Evolutionary conservation across 345 rosid genomes (phyloP).

Genomic region (Boechera retrofracta): DNA sequence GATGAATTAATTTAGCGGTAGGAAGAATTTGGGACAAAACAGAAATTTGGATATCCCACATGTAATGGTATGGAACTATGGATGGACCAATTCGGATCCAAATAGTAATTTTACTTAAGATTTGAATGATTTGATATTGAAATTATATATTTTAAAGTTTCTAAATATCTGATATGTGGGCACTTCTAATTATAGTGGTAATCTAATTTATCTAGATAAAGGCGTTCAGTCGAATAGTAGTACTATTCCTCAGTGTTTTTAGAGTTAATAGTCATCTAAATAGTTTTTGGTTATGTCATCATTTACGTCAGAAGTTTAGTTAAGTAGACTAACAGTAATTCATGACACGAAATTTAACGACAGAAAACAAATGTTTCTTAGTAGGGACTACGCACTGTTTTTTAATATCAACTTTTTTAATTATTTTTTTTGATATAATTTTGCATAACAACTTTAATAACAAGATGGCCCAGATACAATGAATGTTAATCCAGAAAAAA

Average conservation of each 20-base stretch:
- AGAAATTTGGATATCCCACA: neutral
- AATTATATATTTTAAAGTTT: neutral
- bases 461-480: constrained; percentile 26
- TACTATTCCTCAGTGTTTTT: neutral
- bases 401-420: neutral
- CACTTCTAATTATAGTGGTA: constrained; percentile 15
- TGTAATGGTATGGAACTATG: neutral
- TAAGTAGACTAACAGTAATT: neutral
- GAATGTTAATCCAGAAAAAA: neutral
- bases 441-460: constrained; percentile 24
- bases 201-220: neutral
- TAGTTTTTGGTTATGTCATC: neutral
- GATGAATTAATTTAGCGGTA: neutral
- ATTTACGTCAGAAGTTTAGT: constrained; percentile 12
- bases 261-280: constrained; percentile 4
- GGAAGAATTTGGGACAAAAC: neutral
- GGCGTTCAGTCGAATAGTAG: constrained; percentile 1
- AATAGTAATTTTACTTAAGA: neutral
- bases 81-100: neutral
- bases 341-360: neutral
- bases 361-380: neutral
- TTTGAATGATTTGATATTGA: neutral
- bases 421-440: neutral
- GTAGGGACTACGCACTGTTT: constrained; percentile 24
- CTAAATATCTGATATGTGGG: constrained; percentile 1